Evolutionary conservation across 1,284 basidiomycete genomes (phyloP), one percentile per base, ranked within the genome.

Genomic region (Rugosomyces carneus): DNA sequence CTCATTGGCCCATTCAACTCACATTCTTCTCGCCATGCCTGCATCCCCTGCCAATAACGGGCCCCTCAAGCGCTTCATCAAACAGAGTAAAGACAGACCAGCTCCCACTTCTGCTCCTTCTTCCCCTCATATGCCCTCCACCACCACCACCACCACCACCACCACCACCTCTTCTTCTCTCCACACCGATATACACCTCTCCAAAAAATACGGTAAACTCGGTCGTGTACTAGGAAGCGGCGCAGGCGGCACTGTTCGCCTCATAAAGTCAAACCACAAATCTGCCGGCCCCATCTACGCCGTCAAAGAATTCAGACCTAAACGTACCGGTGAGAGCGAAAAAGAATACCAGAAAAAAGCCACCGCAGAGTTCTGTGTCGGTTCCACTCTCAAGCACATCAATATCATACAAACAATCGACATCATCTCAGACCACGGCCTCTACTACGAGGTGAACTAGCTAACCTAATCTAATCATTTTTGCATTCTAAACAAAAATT

Each of bases 171-270:
- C 43, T 44, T 37, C 36, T 37, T 38, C 55, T 50, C 45, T 41
- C 53, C 59, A 8, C n/a, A n/a, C n/a, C 52, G 80, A 85, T 50
- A 89, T 87, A 0, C 92, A 96, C 62, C 72, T 99, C 48, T 75
- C 89, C 37, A 98, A 99, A 71, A 98, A 98, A 76, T 99, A 99
- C 60, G 96, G 96, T 54, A 99, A 99, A 65, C 98, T 95, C 91
- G 96, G 95, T 43, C 84, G 91, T 47, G 83, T 95, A 10, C 80
- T 99, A 10, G 96, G 96, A 11, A 91, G 88, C 9, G 96, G 96
- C 37, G 96, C 96, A 1, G 96, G 96, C 31, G 96, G 96, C 23
- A 99, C 96, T 0, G 96, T 99, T 34, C 81, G 96, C 37, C 77
- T 99, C 52, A 96, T 99, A 70, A 95, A 94, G 71, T 85, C 84